phyloP scores from a whole-genome alignment of 1,284 basidiomycete genomes.

The Heterobasidion irregulare region DNA sequence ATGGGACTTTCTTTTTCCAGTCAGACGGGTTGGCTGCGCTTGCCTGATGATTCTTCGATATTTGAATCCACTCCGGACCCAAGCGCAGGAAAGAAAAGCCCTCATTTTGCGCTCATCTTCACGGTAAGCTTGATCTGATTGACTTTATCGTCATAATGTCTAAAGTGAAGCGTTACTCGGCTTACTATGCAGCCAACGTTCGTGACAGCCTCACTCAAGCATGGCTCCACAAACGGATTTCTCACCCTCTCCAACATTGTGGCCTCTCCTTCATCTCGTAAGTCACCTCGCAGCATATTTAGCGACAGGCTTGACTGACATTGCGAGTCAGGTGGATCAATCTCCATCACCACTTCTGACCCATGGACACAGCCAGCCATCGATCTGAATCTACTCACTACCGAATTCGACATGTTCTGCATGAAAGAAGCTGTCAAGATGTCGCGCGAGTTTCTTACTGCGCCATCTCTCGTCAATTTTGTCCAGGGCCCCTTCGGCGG shows the following conservation, averaged over 20 bases:
- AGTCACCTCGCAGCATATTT: background rate
- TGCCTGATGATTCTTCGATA: background rate
- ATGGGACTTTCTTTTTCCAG: background rate
- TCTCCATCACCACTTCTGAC: constrained; percentile 24
- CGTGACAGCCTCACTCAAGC: background rate
- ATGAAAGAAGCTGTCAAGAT: constrained; percentile 24
- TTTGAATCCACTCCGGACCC: background rate
- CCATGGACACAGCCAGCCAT: constrained; percentile 31
- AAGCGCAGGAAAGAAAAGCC: background rate
- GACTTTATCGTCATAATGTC: too few relatives aligned
- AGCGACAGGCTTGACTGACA: background rate
- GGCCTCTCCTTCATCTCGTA: constrained; percentile 5
- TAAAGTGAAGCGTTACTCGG: too few relatives aligned
- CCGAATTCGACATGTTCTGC: constrained; percentile 26
- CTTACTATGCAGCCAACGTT: background rate
- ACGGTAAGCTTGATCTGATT: background rate
- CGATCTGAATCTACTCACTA: constrained; percentile 24
- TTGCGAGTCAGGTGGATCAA: constrained; percentile 24
- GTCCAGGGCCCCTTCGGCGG: constrained; percentile 13
- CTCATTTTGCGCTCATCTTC: background rate
- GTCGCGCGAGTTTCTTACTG: constrained; percentile 21
- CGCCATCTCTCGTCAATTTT: constrained; percentile 25
- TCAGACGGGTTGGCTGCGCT: background rate
- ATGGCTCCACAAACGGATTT: background rate
- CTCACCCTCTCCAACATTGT: background rate